Base-by-base conservation (phyloP, 1,284 basidiomycete species). In the Moniliophthora roreri region DNA sequence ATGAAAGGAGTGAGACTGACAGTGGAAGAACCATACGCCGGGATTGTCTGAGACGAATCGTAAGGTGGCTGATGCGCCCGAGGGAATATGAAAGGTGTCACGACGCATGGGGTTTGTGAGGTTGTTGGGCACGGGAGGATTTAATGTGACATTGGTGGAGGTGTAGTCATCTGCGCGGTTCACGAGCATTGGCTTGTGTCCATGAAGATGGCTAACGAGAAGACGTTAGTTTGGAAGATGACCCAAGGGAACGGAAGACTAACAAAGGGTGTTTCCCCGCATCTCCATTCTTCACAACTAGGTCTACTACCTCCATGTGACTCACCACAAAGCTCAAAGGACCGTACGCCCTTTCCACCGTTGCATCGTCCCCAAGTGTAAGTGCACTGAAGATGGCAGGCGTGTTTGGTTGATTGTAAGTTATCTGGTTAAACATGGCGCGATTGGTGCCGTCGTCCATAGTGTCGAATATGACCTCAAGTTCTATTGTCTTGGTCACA, bases 61-160 rank as follows among this genome's bases (percentile, higher is more conserved):
- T 39, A 93, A 68, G 0, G 84, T 89, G 16, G 78, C 86, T 1
- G 82, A 82, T 11, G 77, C 70, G 49, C 76, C 74, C 1, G 77
- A 73, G 3, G 85, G 84, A 42, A 93, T 79, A 56, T 82, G 76
- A 2, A 91, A 70, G 0, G 87, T 90, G 69, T 97, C 93, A 48
- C 94, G 80, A n/a, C 93, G 84, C 61, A 94, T 83, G 1, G 95
- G 95, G 73, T 97, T 97, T 2, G 72, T 67, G 64, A 91, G 87
- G 4, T 79, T 82, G 68, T 92, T 87, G 47, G 81, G 74, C 51
- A 90, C 69, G 0, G 90, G 85, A 15, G 94, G 94, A 73, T 96
- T 96, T 53, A 94, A 74, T 4, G 70, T 62, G 0, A 88, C 80
- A 69, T 97, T 90, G 62, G 80, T 70, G 0, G 92, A 93, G 0